Base-by-base conservation (phyloP, 768 basidiomycete genomes). In the Lentinula lateritia region DNA sequence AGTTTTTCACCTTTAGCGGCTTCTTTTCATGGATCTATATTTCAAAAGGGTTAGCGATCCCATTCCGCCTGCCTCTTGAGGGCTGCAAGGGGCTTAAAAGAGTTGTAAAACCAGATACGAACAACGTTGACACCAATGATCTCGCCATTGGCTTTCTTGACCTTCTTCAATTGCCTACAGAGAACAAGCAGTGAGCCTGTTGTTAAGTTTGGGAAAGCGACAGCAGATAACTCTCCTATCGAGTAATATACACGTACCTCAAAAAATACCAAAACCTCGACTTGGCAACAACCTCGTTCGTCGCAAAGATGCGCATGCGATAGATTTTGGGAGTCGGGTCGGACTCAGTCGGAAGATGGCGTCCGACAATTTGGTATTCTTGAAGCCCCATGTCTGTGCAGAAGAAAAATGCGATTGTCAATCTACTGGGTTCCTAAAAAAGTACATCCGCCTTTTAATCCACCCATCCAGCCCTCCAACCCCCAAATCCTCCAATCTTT, bases 231-330 rank as follows among this genome's bases (percentile, higher is more conserved):
- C 1, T 23, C 18, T 15, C 20, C 8, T 48, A 52, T 6, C 34
- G 9, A 56, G 18, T 10, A 38, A 38, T 12, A 64, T 35, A 20
- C 4, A 68, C 86, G 68, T 65, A 90, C 90, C 90, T 88, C 63
- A 99, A 82, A 87, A 96, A 99, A 81, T 98, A 98, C 96, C 97
- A 98, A 90, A 97, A 99, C 63, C 96, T 89, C 55, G 93, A 96
- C 83, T 99, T 98, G 70, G 97, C 96, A 71, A 99, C 94, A 67
- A 98, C 95, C 65, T 97, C 93, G 75, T 98, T 98, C 66, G 94
- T 93, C 66, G 97, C 95, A 74, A 98, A 99, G 72, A 98, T 97
- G 76, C 96, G 90, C 96, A 98, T 98, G 70, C 96, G 91, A 84
- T 92, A 98, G 77, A 98, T 95, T 86, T 98, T 98, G 64, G 97